Evolutionary conservation across 2,329 filamentous ascomycete genomes (phyloP), one percentile per base, ranked within the genome.

Genomic region (Huntiella moniliformis): DNA sequence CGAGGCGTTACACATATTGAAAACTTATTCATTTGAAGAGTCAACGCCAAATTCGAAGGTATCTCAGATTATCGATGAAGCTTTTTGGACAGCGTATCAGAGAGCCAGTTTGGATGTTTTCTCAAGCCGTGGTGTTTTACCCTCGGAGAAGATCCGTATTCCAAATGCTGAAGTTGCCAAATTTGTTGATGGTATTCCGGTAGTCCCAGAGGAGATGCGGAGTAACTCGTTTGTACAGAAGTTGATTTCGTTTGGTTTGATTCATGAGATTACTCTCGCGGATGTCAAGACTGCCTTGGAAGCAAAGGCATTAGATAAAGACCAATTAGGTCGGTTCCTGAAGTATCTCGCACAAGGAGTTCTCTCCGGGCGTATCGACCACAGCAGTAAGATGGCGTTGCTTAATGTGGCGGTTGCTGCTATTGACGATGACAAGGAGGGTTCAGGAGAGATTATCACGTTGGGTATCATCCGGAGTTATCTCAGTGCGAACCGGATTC

Each of bases 31-130:
- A 0, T 93, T 91, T 53, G 72, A 71, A 34, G 84, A 94, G 56
- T 95, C 91, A 1, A 96, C 92, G 0, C 91, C 91, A 1, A 92
- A 82, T 51, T 72, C 73, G 1, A 72, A 82, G 50, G 82, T 96
- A 15, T 84, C 86, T 0, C 77, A 85, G 56, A 80, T 84, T 51
- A 84, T 98, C 45, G 87, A 95, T 56, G 84, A 95, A 61, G 83
- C 86, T 0, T 98, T 98, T 58, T 98, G 91, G 91, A 92, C 77
- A 33, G 87, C 84, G 51, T 91, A 82, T 56, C 79, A 76, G 57
- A 80, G 79, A 52, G 77, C 84, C 2, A 79, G 75, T 0, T 85
- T 96, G 48, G 87, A 95, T 56, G 73, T 95, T 5, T 77, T 92
- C 52, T 95, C 87, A 1, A 93, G 81, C 15, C 76, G 79, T 49